Evolutionary conservation across 148 eudicot species (phyloP).

Genomic region (Agrostemma githago): DNA sequence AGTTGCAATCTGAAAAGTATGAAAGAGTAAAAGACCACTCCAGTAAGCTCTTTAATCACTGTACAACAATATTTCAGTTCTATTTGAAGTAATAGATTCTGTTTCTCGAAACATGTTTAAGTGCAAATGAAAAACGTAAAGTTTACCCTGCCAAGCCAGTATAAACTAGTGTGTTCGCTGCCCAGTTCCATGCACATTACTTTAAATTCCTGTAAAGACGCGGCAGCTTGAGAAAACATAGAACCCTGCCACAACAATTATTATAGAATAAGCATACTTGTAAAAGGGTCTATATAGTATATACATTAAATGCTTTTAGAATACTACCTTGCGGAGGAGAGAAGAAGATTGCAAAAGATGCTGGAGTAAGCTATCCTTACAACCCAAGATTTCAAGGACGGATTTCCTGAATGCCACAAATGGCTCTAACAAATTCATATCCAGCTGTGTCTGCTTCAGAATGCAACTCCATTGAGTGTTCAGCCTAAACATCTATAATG

Average conservation of each 20-base stretch:
- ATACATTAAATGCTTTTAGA: neutral
- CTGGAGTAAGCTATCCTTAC: conserved; percentile 52
- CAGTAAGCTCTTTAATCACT: neutral
- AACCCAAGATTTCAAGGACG: conserved; percentile 67
- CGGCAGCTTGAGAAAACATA: conserved; percentile 90
- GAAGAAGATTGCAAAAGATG: conserved; percentile 87
- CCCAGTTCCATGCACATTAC: conserved; percentile 46
- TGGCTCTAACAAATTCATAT: conserved; percentile 91
- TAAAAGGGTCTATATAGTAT: conserved; percentile 2
- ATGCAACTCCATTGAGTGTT: conserved; percentile 60
- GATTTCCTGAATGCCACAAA: conserved; percentile 88
- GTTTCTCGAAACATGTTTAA: neutral
- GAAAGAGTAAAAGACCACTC: neutral
- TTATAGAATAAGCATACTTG: neutral
- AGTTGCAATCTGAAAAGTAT: neutral
- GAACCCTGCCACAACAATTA: conserved; percentile 50
- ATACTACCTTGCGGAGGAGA: conserved; percentile 77
- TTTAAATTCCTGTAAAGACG: conserved; percentile 82
- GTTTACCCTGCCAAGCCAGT: conserved; percentile 91
- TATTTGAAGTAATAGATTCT: neutral
- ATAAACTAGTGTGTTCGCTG: conserved; percentile 46
- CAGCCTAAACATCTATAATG: conserved; percentile 56
- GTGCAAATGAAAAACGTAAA: neutral
- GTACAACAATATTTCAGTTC: neutral
- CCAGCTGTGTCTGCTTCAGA: conserved; percentile 60